Evolutionary conservation across 140 eudicot species (phyloP).

Genomic region (Oenanthe javanica): DNA sequence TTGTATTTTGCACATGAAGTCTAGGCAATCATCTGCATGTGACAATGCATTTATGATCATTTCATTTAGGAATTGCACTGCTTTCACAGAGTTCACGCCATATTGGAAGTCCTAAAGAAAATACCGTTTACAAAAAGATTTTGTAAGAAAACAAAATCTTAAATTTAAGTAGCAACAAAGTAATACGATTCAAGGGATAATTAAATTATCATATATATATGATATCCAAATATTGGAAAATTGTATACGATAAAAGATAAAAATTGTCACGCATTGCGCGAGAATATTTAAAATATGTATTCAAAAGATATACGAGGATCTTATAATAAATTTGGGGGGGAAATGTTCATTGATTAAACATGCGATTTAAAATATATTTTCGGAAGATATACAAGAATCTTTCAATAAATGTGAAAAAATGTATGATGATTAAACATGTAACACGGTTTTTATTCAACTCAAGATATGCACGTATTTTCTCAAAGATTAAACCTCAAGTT

Average conservation of each 20-base stretch:
- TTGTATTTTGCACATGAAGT: slow-evolving; percentile 57
- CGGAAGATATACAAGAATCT: too few relatives aligned
- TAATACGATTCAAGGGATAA: background rate
- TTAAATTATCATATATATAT: background rate
- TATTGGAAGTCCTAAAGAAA: slow-evolving; percentile 59
- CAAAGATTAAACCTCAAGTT: slow-evolving; percentile 42
- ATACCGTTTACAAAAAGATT: slow-evolving; percentile 16
- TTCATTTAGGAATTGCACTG: slow-evolving; percentile 82
- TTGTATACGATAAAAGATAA: too few relatives aligned
- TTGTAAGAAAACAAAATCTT: slow-evolving; percentile 10
- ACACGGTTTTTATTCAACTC: too few relatives aligned
- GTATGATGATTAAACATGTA: too few relatives aligned
- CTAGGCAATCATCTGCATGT: slow-evolving; percentile 73
- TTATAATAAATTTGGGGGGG: too few relatives aligned
- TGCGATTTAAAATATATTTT: too few relatives aligned
- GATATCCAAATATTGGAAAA: too few relatives aligned
- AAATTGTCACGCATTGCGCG: background rate
- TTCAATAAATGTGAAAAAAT: too few relatives aligned
- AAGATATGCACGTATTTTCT: background rate
- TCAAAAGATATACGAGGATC: too few relatives aligned
- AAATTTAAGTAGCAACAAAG: too few relatives aligned
- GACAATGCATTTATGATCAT: slow-evolving; percentile 81
- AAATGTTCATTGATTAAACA: too few relatives aligned
- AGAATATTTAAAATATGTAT: too few relatives aligned
- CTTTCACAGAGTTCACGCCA: slow-evolving; percentile 80